These are phyloP conservation scores for Eucommia ulmoides DNA, from an alignment of 257 asterid genomes.

Conservation along the genomic window DNA sequence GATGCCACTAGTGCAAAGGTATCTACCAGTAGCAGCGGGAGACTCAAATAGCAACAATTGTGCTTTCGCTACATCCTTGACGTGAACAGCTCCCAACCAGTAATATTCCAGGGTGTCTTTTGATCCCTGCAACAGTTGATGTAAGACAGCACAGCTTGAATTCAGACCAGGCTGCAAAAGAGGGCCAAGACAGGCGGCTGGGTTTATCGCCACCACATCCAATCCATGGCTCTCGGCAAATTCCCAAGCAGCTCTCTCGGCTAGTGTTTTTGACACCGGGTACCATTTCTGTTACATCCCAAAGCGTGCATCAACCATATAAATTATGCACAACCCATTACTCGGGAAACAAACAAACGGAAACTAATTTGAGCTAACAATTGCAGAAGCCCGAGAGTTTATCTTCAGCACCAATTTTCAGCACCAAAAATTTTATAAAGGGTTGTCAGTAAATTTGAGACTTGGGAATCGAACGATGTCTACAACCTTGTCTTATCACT, in stretches of 20 bases:
- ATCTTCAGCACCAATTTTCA: no score
- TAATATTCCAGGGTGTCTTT: conserved; percentile 70
- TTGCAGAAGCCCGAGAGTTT: no score
- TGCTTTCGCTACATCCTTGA: conserved; percentile 74
- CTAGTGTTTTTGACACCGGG: conserved; percentile 79
- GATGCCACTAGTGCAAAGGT: conserved; percentile 85
- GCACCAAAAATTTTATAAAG: no score
- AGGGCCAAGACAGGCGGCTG: conserved; percentile 67
- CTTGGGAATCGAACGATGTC: no score
- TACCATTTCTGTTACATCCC: conserved; percentile 61
- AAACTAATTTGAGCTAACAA: no score
- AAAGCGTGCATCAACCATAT: no score
- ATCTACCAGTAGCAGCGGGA: conserved; percentile 62
- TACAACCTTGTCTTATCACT: no score
- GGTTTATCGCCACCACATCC: conserved; percentile 72
- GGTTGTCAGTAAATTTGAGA: no score
- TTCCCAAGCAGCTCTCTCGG: conserved; percentile 81
- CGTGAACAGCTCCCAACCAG: conserved; percentile 93
- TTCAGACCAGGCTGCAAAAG: conserved; percentile 66
- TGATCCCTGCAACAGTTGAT: conserved; percentile 64
- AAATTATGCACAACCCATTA: no score
- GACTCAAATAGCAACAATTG: conserved; percentile 53
- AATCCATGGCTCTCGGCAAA: conserved; percentile 45
- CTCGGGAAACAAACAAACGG: no score
- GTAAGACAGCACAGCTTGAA: conserved; percentile 81